Base-by-base conservation (phyloP, 345 rosid genomes). In the Euphorbia lathyris region DNA sequence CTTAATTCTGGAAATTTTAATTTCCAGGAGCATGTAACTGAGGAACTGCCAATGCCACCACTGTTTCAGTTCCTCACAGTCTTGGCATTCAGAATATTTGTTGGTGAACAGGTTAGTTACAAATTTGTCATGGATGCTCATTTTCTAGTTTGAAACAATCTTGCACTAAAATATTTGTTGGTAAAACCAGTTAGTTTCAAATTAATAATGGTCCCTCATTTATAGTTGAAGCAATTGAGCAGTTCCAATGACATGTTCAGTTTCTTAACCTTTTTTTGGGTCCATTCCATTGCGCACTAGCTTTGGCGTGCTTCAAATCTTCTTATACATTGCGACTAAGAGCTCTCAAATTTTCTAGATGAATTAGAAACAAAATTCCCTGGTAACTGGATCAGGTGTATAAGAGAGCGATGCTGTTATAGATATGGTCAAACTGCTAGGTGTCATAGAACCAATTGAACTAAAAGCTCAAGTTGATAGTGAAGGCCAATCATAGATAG, bases 31-130 rank as follows among this genome's bases (percentile, higher is more conserved):
- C 82, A 84, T n/a, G 73, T 83, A 78, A 84, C 84, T 5, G 87
- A 84, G 62, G 90, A 85, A 68, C 72, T 90, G 74, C 90, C 92
- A 43, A 88, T 93, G 98, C 97, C 98, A 72, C 95, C 97, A n/a
- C 88, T 90, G 23, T 93, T 93, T 82, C 98, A 89, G 72, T 93
- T 93, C 79, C 93, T 93, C 60, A 85, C 91, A 29, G 76, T 93
- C 29, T 74, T 93, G 82, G 98, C 97, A 56, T 87, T 90, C 81
- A 93, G 86, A 74, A 83, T 93, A 68, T 93, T 93, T 78, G 75
- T 82, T 60, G 63, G 77, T 57, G 98, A 93, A 79, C 83, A 86
- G 97, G 98, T 93, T 68, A 47, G 78, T 68, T 34, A n/a, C 67
- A 57, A 6, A 32, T 17, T 45, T 53, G 64, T 53, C 20, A n/a